Conservation (phyloP, 805 yeast genomes). For the Candida silvatica region DNA sequence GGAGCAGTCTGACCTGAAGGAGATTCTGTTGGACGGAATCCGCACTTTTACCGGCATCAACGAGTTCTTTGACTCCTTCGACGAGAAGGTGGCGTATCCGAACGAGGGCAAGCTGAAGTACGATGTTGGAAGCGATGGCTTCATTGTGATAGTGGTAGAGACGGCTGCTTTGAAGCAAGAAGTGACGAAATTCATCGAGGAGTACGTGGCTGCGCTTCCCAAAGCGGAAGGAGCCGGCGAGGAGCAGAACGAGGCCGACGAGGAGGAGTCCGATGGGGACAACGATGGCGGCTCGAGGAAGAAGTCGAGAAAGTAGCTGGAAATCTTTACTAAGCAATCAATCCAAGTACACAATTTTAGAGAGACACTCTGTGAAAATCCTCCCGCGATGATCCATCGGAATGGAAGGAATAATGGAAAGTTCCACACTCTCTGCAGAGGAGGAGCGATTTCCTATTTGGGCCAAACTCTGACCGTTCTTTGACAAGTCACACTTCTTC, state of each 20-base stretch:
- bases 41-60: constrained; percentile 40
- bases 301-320: constrained; percentile 7
- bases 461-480: constrained; percentile 7
- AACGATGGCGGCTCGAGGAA: constrained; percentile 1
- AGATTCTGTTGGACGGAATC: constrained; percentile 35
- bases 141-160: constrained; percentile 47
- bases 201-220: constrained; percentile 5
- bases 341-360: no score
- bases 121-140: constrained; percentile 54
- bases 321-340: no score
- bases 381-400: no score
- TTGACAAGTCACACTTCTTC: no score
- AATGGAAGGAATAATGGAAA: no score
- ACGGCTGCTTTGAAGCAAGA: constrained; percentile 26
- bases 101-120: constrained; percentile 47
- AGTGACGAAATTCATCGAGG: constrained; percentile 36
- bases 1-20: constrained; percentile 34
- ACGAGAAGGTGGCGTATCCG: constrained; percentile 41
- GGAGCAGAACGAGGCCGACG: constrained; percentile 9
- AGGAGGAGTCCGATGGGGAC: background rate
- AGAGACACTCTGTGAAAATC: no score
- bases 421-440: no score
- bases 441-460: constrained; percentile 4
- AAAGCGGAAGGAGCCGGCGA: constrained; percentile 4
- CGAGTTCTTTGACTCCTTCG: constrained; percentile 43